Evolutionary conservation across 345 rosid genomes (phyloP), one percentile per base, ranked within the genome.

Genomic region (Lepidium aucheri): DNA sequence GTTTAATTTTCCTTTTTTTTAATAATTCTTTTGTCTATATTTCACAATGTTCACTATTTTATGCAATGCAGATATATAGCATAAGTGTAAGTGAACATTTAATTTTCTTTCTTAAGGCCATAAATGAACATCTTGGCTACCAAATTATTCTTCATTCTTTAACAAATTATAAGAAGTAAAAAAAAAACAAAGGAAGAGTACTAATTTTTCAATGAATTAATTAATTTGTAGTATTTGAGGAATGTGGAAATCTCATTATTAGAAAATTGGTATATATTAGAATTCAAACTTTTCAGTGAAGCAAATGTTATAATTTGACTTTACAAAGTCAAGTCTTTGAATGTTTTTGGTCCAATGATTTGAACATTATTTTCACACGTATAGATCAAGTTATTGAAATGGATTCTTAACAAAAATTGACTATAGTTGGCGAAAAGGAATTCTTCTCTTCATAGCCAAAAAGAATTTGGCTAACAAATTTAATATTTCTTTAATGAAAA

Each of bases 271-370:
- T 34, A 42, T 41, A 16, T 70, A 16, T 11, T 17, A 38, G 57
- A 22, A 8, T 33, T 65, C 47, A 49, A 57, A 45, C 51, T 8
- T 56, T 65, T 64, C 13, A 47, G 28, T 50, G 70, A 63, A 47
- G 40, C 60, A 26, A 34, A 51, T 44, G 60, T 73, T 73, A 24
- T 3, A 51, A 16, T 3, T 72, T 73, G 72, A 73, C 76, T 40
- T 42, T 42, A 57, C 43, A 36, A 43, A 67, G 73, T 74, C 77
- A 60, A 44, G 6, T 38, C 52, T 61, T 73, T 67, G 73, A 60
- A 67, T 41, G 55, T 59, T n/a, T 57, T 42, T 42, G 49, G 62
- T 70, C 47, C 49, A 62, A 6, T 43, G 33, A 26, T 42, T 51
- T 73, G 76, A 65, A 73, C 17, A 58, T 26, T 44, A 58, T 24